These are phyloP conservation scores for Pinus albicaulis DNA, from an alignment of 75 land plant species.

Conservation along the genomic window DNA sequence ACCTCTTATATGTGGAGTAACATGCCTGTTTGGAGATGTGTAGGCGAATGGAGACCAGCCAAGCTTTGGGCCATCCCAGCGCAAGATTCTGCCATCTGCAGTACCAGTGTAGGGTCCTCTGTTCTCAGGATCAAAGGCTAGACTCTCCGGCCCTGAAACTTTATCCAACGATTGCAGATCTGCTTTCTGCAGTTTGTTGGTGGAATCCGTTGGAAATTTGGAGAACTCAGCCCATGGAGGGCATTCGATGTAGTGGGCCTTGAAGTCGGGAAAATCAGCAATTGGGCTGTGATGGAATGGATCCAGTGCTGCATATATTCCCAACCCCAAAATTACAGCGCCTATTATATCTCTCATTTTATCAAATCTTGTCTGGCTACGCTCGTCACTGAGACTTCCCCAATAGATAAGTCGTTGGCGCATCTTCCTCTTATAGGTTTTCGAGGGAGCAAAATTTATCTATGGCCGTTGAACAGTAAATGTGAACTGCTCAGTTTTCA, in stretches of 20 bases:
- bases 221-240: conserved; percentile 6
- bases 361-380: background rate
- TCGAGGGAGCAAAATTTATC: too few relatives aligned
- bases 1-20: too few relatives aligned
- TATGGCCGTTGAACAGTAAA: too few relatives aligned
- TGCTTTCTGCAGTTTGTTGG: conserved; percentile 31
- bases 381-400: too few relatives aligned
- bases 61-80: conserved; percentile 41
- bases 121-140: conserved; percentile 60
- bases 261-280: conserved; percentile 17
- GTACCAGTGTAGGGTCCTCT: conserved; percentile 77
- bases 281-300: conserved; percentile 27
- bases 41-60: conserved; percentile 59
- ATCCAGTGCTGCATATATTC: conserved; percentile 28
- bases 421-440: too few relatives aligned
- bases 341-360: background rate
- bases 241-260: conserved; percentile 4
- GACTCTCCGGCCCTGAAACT: conserved; percentile 69
- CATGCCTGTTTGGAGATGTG: conserved; percentile 44
- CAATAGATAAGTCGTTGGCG: too few relatives aligned
- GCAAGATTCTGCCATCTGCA: conserved; percentile 67
- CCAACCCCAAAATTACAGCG: background rate
- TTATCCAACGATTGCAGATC: conserved; percentile 11
- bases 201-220: conserved; percentile 9
- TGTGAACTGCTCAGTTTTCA: too few relatives aligned